Conservation (phyloP, 768 basidiomycete species). For the Sutorius australiensis region DNA sequence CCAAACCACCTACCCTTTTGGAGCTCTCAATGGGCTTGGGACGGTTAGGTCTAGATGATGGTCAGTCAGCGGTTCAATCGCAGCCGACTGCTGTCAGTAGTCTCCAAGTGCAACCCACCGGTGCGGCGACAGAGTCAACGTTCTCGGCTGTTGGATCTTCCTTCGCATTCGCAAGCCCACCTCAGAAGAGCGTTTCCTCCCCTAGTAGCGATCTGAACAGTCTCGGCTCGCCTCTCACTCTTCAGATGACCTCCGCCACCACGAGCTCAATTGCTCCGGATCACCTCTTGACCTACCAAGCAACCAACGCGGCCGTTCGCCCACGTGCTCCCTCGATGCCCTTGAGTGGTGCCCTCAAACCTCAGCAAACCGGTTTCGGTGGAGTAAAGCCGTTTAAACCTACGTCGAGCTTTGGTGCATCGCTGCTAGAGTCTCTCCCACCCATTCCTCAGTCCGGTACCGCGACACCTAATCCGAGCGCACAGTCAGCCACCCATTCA, state of each 20-base stretch:
- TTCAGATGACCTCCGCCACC: conserved; percentile 35
- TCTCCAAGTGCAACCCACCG: conserved; percentile 24
- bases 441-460: conserved; percentile 61
- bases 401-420: conserved; percentile 73
- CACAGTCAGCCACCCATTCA: conserved; percentile 9
- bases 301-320: conserved; percentile 42
- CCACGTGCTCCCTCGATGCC: conserved; percentile 35
- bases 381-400: conserved; percentile 83
- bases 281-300: conserved; percentile 46
- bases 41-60: conserved; percentile 19
- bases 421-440: conserved; percentile 69
- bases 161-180: conserved; percentile 47
- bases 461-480: conserved; percentile 39
- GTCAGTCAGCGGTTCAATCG: conserved; percentile 29
- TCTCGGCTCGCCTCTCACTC: conserved; percentile 22
- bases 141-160: conserved; percentile 73
- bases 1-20: conserved; percentile 76
- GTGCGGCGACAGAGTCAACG: conserved; percentile 37
- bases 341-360: conserved; percentile 32
- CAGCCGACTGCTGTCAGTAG: conserved; percentile 33
- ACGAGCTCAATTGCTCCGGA: conserved; percentile 45
- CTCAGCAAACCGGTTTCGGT: conserved; percentile 49
- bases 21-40: conserved; percentile 62
- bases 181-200: conserved; percentile 19
- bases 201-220: conserved; percentile 4